Conservation (phyloP, 2,329 filamentous ascomycete species). For the Xylariaceae sp. region DNA sequence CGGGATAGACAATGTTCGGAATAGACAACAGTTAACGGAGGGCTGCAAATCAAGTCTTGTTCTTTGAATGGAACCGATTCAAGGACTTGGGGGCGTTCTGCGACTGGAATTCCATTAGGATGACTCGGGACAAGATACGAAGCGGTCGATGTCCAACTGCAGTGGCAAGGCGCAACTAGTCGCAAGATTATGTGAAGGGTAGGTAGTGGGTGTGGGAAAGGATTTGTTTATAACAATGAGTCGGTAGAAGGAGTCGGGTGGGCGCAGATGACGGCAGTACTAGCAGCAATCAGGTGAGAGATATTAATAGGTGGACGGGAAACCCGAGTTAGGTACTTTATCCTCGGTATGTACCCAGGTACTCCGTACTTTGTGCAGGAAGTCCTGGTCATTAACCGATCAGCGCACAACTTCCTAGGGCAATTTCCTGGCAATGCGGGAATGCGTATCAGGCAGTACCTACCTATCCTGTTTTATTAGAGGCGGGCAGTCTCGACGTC, state of each 20-base stretch:
- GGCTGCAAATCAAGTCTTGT: conserved; percentile 25
- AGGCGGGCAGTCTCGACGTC: neutral
- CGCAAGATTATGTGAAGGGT: neutral
- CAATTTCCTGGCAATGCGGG: conserved; percentile 17
- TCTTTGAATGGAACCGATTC: conserved; percentile 26
- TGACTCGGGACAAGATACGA: conserved; percentile 11
- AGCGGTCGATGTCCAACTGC: neutral
- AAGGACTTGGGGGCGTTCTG: conserved; percentile 19
- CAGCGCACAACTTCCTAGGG: conserved; percentile 7
- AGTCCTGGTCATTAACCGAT: conserved; percentile 10
- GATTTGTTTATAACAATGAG: too few species aligned
- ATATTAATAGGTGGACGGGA: neutral
- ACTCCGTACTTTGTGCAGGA: neutral
- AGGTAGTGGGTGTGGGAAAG: neutral
- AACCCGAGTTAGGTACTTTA: neutral
- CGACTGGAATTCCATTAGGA: conserved; percentile 31
- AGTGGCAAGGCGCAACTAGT: neutral
- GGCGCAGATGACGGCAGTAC: neutral
- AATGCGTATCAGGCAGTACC: neutral
- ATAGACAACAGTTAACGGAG: neutral
- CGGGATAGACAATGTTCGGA: neutral
- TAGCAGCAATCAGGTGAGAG: neutral
- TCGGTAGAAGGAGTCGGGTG: neutral
- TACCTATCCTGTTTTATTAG: too few species aligned
- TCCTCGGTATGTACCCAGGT: too few species aligned